Conservation (phyloP, 169 alveolate species). For the Eimeria maxima region DNA sequence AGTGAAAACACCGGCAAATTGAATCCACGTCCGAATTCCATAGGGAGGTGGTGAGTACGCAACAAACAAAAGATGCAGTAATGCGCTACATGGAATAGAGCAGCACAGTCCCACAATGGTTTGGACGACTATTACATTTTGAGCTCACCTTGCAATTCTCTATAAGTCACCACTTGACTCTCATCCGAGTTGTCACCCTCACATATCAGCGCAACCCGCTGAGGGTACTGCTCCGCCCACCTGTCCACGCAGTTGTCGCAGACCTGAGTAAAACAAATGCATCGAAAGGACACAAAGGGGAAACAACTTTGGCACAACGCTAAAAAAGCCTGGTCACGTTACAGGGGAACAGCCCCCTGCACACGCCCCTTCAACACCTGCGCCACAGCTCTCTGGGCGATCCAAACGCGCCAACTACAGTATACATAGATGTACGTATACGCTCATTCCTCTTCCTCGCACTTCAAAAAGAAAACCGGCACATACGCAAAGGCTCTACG, state of each 20-base stretch:
- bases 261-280: constrained; percentile 80
- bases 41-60: neutral
- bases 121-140: too few species aligned
- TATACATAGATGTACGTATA: too few species aligned
- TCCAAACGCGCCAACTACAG: too few species aligned
- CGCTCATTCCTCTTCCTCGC: too few species aligned
- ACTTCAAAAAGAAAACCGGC: too few species aligned
- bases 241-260: constrained; percentile 97
- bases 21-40: neutral
- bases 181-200: constrained; percentile 94
- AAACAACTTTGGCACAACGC: too few species aligned
- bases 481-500: neutral
- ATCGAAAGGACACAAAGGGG: neutral
- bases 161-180: constrained; percentile 88
- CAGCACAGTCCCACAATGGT: neutral
- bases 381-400: too few species aligned
- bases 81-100: neutral
- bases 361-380: too few species aligned
- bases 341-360: too few species aligned
- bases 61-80: neutral
- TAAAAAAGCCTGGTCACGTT: too few species aligned
- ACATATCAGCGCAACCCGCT: constrained; percentile 92
- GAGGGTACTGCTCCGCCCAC: constrained; percentile 95
- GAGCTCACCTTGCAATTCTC: constrained; percentile 89
- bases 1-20: neutral